Percentiles rank a stretch among this genome's conserved stretches.
Conservation (phyloP, 305 asterid species). For the Fraxinus latifolia region DNA sequence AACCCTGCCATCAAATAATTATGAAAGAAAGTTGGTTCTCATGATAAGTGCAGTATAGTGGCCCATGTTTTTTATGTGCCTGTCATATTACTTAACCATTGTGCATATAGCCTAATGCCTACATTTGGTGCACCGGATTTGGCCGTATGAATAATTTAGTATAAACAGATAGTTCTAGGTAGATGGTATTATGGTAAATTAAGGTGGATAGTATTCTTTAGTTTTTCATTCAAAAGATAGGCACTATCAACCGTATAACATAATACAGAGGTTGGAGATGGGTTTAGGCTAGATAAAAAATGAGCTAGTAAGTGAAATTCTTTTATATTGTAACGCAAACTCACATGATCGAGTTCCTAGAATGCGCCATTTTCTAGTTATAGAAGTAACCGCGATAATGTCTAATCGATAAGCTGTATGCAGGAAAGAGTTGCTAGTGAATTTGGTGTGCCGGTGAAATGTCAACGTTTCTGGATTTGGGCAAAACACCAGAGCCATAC, state of each 20-base stretch:
- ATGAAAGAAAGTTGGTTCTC: neutral
- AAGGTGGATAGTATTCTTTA: neutral
- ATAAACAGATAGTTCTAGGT: neutral
- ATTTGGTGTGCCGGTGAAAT: constrained; percentile 47
- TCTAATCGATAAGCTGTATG: constrained; percentile 30
- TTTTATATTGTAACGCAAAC: neutral
- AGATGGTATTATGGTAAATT: neutral
- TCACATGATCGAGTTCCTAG: constrained; percentile 4
- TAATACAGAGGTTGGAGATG: neutral
- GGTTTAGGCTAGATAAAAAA: neutral
- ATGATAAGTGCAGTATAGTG: neutral
- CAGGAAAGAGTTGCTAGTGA: constrained; percentile 62
- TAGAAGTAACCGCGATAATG: constrained; percentile 11
- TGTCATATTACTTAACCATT: neutral
- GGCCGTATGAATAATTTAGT: neutral
- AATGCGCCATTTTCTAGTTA: neutral
- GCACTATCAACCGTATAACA: neutral
- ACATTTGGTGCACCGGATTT: neutral
- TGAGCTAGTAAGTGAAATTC: neutral
- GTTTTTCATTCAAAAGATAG: neutral
- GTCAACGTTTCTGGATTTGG: constrained; percentile 61
- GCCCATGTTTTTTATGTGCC: neutral
- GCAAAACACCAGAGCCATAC: constrained; percentile 54
- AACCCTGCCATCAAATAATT: neutral
- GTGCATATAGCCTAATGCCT: neutral